These are phyloP conservation scores for Amanita rubescens DNA, from an alignment of 768 basidiomycete species.

Conservation along the genomic window DNA sequence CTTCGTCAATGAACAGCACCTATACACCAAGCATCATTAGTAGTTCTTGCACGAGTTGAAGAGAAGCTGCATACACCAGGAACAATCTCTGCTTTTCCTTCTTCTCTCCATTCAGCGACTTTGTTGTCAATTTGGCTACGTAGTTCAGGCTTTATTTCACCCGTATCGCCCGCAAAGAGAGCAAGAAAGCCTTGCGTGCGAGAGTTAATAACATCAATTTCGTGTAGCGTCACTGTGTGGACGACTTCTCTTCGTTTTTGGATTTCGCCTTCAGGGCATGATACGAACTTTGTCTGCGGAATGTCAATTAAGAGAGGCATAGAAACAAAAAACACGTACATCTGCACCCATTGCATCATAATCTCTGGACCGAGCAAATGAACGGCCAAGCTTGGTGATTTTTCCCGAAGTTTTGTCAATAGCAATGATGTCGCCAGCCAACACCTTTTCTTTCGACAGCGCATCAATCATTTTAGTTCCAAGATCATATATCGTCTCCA, in stretches of 20 bases:
- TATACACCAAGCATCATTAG: background rate
- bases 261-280: constrained; percentile 96
- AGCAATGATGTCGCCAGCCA: constrained; percentile 89
- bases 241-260: constrained; percentile 97
- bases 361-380: constrained; percentile 94
- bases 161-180: constrained; percentile 91
- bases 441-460: constrained; percentile 92
- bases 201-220: constrained; percentile 99
- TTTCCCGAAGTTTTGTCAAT: constrained; percentile 98
- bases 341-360: constrained; percentile 99
- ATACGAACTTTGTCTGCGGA: constrained; percentile 89
- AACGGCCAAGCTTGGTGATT: constrained; percentile 92
- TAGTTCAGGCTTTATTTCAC: constrained; percentile 96
- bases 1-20: constrained; percentile 83
- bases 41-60: background rate
- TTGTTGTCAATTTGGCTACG: constrained; percentile 96
- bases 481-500: constrained; percentile 99
- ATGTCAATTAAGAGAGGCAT: background rate
- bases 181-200: constrained; percentile 98
- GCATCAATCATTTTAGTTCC: constrained; percentile 99
- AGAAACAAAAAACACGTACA: constrained; percentile 40
- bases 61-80: constrained; percentile 66
- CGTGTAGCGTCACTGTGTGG: constrained; percentile 95
- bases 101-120: constrained; percentile 96
- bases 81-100: constrained; percentile 96